phyloP scores from a whole-genome alignment of 768 basidiomycete species.

The Mycena epipterygia region DNA sequence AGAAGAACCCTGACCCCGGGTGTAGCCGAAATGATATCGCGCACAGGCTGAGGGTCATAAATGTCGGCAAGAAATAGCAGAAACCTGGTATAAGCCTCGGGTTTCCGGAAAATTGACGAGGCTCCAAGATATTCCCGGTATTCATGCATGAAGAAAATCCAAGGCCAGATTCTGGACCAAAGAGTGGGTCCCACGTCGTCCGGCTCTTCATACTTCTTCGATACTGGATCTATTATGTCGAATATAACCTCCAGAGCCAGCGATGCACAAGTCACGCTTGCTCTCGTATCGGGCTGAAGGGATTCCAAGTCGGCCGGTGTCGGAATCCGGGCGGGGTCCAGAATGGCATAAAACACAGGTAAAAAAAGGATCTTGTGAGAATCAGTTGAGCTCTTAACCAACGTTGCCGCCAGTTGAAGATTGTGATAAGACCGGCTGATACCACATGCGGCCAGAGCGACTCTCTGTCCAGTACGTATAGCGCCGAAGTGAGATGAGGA shows the following conservation, averaged over 20 bases:
- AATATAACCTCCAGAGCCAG: constrained; percentile 11
- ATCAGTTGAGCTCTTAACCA: neutral
- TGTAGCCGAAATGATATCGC: neutral
- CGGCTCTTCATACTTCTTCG: constrained; percentile 10
- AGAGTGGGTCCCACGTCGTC: neutral
- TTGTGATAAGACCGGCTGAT: constrained; percentile 4
- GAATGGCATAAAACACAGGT: constrained; percentile 1
- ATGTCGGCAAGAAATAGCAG: constrained; percentile 10
- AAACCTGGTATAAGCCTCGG: constrained; percentile 1
- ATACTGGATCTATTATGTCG: neutral
- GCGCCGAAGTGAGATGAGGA: constrained; percentile 10
- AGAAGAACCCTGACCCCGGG: constrained; percentile 5
- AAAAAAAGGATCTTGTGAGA: constrained; percentile 15
- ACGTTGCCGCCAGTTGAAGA: constrained; percentile 1
- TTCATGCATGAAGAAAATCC: constrained; percentile 16
- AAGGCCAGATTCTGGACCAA: constrained; percentile 12
- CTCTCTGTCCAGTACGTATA: constrained; percentile 17
- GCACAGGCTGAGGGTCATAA: constrained; percentile 5
- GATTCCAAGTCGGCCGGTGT: constrained; percentile 9
- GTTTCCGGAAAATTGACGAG: neutral
- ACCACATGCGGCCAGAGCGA: constrained; percentile 11
- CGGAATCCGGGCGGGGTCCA: constrained; percentile 10
- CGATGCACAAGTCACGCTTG: constrained; percentile 4
- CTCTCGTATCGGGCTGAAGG: neutral
- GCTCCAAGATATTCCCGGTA: constrained; percentile 6